These are phyloP conservation scores for Echinochloa phyllopogon DNA, from an alignment of 176 grass and related monocot species.

Conservation along the genomic window DNA sequence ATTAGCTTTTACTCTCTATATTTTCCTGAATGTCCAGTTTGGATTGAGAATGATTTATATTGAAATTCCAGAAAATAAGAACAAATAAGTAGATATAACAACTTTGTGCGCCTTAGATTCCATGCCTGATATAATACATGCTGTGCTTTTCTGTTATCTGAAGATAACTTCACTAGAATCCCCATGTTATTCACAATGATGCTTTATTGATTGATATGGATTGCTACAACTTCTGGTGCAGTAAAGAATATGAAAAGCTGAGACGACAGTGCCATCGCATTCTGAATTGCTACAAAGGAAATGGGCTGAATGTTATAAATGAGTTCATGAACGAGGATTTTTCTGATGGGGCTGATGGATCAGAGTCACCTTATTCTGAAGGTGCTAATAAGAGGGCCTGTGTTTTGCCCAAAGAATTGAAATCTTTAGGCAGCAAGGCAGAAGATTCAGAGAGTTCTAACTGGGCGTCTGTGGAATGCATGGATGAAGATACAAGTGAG, in stretches of 20 bases:
- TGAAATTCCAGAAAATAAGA: constrained; percentile 26
- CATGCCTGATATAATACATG: background rate
- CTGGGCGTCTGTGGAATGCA: constrained; percentile 27
- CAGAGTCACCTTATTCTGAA: constrained; percentile 53
- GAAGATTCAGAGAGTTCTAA: constrained; percentile 37
- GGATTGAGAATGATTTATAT: constrained; percentile 25
- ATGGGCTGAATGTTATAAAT: constrained; percentile 63
- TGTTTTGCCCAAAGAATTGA: constrained; percentile 53
- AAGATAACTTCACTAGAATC: background rate
- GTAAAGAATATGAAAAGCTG: constrained; percentile 95
- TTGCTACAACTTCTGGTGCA: constrained; percentile 43
- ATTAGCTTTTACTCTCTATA: constrained; percentile 13
- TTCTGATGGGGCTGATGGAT: constrained; percentile 44
- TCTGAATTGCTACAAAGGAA: constrained; percentile 56
- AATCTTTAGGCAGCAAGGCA: constrained; percentile 29
- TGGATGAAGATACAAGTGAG: constrained; percentile 57
- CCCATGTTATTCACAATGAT: background rate
- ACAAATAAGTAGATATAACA: constrained; percentile 6
- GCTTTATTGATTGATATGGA: constrained; percentile 19
- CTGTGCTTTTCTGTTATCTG: constrained; percentile 21
- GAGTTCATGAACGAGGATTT: constrained; percentile 51
- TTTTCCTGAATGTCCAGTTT: constrained; percentile 2
- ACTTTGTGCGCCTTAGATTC: constrained; percentile 12
- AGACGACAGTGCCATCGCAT: constrained; percentile 63
- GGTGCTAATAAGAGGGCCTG: constrained; percentile 46